Percentiles rank a stretch among this genome's conserved stretches.
Conservation (phyloP, 225 moss, liverwort and hornwort species). For the Pseudoscleropodium purum region DNA sequence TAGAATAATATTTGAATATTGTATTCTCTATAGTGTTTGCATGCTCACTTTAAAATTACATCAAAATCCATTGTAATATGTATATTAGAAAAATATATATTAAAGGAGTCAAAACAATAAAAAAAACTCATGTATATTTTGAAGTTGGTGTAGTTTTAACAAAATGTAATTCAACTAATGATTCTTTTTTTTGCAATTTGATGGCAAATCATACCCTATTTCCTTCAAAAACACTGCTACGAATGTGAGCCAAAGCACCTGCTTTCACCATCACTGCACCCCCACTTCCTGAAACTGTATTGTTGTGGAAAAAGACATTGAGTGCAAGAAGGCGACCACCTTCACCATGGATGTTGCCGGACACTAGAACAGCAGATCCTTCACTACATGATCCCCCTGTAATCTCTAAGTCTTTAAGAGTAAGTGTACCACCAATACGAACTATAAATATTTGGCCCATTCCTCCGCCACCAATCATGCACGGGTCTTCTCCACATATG, state of each 20-base stretch:
- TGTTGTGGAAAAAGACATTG: slow-evolving; percentile 32
- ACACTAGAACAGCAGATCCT: slow-evolving; percentile 60
- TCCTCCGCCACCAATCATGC: slow-evolving; percentile 47
- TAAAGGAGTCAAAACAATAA: neutral
- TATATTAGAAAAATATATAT: no score
- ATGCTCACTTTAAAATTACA: neutral
- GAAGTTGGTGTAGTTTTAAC: neutral
- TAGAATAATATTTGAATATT: neutral
- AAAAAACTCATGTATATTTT: neutral
- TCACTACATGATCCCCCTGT: slow-evolving; percentile 54
- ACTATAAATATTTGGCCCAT: slow-evolving; percentile 59
- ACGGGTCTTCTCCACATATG: slow-evolving; percentile 36
- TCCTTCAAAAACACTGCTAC: slow-evolving; percentile 26
- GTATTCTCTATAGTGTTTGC: neutral
- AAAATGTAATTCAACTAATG: neutral
- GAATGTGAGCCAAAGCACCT: slow-evolving; percentile 21
- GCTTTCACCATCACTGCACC: slow-evolving; percentile 45
- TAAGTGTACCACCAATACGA: slow-evolving; percentile 56
- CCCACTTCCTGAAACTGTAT: slow-evolving; percentile 27
- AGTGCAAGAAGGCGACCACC: slow-evolving; percentile 25
- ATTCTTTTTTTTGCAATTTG: neutral
- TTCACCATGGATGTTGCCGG: slow-evolving; percentile 2
- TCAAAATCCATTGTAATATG: neutral
- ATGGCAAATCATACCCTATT: neutral
- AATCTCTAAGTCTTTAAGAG: slow-evolving; percentile 59